A percentile compares a stretch with the other conserved stretches of the same genome.
Conservation (phyloP, 2,329 filamentous ascomycete genomes). For the Periconia macrospinosa region DNA sequence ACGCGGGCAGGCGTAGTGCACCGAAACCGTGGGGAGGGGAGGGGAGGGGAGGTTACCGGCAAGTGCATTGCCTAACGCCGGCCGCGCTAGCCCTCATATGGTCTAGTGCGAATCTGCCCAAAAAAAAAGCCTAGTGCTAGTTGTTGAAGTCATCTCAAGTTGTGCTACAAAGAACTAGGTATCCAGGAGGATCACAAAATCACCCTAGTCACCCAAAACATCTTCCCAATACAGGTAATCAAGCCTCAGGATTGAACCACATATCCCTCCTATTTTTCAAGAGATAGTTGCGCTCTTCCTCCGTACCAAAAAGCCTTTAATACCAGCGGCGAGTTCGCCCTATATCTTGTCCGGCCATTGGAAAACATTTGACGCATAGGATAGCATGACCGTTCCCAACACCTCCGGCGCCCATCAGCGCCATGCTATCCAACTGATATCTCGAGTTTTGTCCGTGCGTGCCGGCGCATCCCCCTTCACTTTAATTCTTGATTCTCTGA, state of each 20-base stretch:
- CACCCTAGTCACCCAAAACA: too few relatives aligned
- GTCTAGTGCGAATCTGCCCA: conserved; percentile 16
- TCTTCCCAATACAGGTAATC: too few relatives aligned
- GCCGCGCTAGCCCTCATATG: conserved; percentile 9
- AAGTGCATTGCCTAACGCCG: conserved; percentile 15
- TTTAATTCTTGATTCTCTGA: conserved; percentile 79
- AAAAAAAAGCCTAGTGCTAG: conserved; percentile 5
- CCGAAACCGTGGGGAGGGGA: conserved; percentile 10
- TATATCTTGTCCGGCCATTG: background rate
- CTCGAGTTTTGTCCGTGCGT: conserved; percentile 76
- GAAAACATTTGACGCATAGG: background rate
- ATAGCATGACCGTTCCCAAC: conserved; percentile 20
- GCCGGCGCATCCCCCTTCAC: conserved; percentile 86
- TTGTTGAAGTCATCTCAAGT: too few relatives aligned
- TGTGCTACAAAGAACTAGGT: too few relatives aligned
- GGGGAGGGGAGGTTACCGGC: background rate
- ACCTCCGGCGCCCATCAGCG: conserved; percentile 66
- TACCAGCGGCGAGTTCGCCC: too few relatives aligned
- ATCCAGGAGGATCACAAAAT: too few relatives aligned
- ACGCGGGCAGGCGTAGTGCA: background rate
- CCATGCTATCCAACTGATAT: conserved; percentile 81
- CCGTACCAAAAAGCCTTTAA: too few relatives aligned
- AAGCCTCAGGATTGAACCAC: too few relatives aligned
- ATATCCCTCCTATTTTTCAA: too few relatives aligned
- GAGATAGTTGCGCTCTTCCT: too few relatives aligned